Percentiles rank a stretch among this genome's conserved stretches.
These are phyloP conservation scores for Hibiscus syriacus DNA, from an alignment of 345 rosid genomes.

Conservation along the genomic window DNA sequence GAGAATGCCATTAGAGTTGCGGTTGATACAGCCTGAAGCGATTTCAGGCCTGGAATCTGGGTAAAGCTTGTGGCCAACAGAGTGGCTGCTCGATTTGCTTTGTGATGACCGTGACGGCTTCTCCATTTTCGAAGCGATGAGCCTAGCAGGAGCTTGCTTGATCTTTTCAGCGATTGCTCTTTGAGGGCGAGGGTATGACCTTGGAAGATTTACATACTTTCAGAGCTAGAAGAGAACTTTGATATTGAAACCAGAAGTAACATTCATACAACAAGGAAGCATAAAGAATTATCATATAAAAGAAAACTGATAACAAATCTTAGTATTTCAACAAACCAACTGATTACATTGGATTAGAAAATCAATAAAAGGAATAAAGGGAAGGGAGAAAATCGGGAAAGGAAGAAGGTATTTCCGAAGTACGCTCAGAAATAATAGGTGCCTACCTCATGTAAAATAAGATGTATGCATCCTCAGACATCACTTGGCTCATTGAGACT, in stretches of 20 bases:
- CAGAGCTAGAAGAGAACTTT: not conserved
- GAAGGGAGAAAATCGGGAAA: not conserved
- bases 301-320: not conserved
- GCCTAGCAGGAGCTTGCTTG: slow-evolving; percentile 27
- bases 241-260: not conserved
- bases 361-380: not conserved
- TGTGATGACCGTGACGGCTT: slow-evolving; percentile 32
- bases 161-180: slow-evolving; percentile 30
- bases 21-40: slow-evolving; percentile 8
- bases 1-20: slow-evolving; percentile 13
- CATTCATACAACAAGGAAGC: not conserved
- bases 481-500: slow-evolving; percentile 72
- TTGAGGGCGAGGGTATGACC: slow-evolving; percentile 66
- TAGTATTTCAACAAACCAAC: not conserved
- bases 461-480: slow-evolving; percentile 92
- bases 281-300: not conserved
- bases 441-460: slow-evolving; percentile 76
- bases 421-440: not conserved
- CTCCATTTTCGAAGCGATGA: slow-evolving; percentile 22
- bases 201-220: slow-evolving; percentile 17
- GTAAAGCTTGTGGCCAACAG: slow-evolving; percentile 18
- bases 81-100: slow-evolving; percentile 27
- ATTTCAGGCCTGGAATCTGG: slow-evolving; percentile 17
- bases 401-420: not conserved
- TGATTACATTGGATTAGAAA: not conserved